Evolutionary conservation across 2,329 filamentous ascomycete species (phyloP), one percentile per base, ranked within the genome.

Genomic region (Lojkania enalia): DNA sequence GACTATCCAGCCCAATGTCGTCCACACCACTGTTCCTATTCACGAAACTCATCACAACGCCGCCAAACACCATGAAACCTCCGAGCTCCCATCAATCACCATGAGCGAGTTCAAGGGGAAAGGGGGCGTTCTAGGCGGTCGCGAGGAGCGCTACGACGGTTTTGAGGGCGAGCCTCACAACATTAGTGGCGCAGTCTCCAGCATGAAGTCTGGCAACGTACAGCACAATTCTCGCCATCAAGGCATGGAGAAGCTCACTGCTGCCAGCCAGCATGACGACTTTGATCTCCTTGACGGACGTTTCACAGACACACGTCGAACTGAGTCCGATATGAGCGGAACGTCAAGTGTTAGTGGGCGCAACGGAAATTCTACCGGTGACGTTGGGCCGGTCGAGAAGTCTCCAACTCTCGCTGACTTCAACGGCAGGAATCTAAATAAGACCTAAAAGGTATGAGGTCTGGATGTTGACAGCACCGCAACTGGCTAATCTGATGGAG

Each of bases 11-110:
- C 84, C 84, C 1, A 76, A 81, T 13, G 78, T 89, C 3, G 75
- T 88, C 1, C 87, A 90, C 73, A 88, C 83, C 18, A 88, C 84
- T 1, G 75, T 86, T 0, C 86, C 86, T 0, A 77, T 90, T 31
- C 86, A 89, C 53, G 86, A 90, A 70, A 78, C 80, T 2, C 86
- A 89, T 61, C 83, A 88, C 57, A 82, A 85, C 39, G 75, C 79
- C 12, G 75, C 85, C 1, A 77, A 86, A 47, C 82, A 87, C 62
- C 86, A 90, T 61, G 75, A 77, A 32, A 78, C 83, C 1, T 83
- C 84, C 0, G 75, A 80, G 2, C 75, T 89, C 0, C 85, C 86
- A 1, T 67, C 79, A 9, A 82, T 88, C 63, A 82, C 74, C 25
- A 75, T 89, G 63, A 72, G 76, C 0, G 84, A 90, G 55, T 89